Evolutionary conservation across 306 rosid species (phyloP), one percentile per base, ranked within the genome.

Genomic region (Styphnolobium japonicum): DNA sequence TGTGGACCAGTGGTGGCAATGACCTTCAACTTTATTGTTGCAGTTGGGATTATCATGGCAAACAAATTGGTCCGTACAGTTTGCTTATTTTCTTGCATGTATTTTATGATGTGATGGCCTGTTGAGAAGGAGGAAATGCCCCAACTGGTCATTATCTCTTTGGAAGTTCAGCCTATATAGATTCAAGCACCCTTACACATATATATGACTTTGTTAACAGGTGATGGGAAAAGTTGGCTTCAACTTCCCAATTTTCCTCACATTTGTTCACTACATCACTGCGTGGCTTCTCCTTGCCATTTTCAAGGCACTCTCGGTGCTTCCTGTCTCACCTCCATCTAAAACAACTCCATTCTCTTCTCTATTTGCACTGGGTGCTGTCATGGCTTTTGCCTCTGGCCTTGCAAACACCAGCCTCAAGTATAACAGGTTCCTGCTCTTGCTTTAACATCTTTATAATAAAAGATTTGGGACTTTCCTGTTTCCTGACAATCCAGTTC

Each of bases 301-400:
- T 62, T 91, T 95, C 77, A 95, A 91, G 84, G 36, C 92, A 25
- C 71, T 95, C 14, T 79, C 97, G 12, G 74, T 91, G 84, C 97
- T 95, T 66, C 97, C 98, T 2, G 93, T 91, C 53, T 83, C 97
- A 67, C 98, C 98, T 58, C 96, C 97, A 18, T 83, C 91, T 4
- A 92, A 90, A 87, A 81, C 96, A 66, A 92, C 98, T 46, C 98
- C 98, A 62, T 92, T 87, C 85, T 85, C 97, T 81, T 91, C 97
- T 56, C 79, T 95, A n/a, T 95, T 95, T 88, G 74, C 96, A 22
- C 88, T 95, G 19, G 98, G 98, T 15, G 94, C 83, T 75, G 88
- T 95, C 76, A 95, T 95, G 98, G 93, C 98, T 76, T 92, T 95
- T 71, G 98, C 98, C 56, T 92, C 98, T 43, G 98, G 98, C 80